phyloP scores from a whole-genome alignment of 176 grass and related monocot species.

The Triticum turgidum region DNA sequence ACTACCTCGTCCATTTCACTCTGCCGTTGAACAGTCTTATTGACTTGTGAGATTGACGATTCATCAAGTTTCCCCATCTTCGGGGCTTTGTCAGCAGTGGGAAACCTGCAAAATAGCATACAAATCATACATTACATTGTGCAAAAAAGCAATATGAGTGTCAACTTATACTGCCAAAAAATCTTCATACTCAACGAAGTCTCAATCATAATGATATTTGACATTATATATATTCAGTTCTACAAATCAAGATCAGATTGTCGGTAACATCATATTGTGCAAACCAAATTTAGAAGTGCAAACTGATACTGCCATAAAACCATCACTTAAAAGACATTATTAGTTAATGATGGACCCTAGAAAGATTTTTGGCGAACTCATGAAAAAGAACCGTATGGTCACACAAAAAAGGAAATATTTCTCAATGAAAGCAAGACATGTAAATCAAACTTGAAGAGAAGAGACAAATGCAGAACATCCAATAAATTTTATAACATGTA shows the following conservation, averaged over 20 bases:
- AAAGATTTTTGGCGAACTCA: neutral
- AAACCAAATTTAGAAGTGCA: neutral
- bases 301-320: neutral
- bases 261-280: neutral
- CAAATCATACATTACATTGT: constrained; percentile 9
- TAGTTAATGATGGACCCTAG: neutral
- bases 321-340: constrained; percentile 1
- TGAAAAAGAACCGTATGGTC: neutral
- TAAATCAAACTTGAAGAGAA: constrained; percentile 8
- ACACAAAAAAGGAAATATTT: neutral
- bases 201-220: neutral
- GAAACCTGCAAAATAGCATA: constrained; percentile 52
- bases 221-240: neutral
- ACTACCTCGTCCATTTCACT: constrained; percentile 55
- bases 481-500: constrained; percentile 11
- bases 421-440: neutral
- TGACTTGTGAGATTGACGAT: constrained; percentile 28
- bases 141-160: neutral
- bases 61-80: constrained; percentile 57
- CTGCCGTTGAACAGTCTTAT: constrained; percentile 38
- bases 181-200: neutral
- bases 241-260: neutral
- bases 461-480: constrained; percentile 3
- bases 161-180: neutral
- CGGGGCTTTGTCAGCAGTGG: constrained; percentile 45